Base-by-base conservation (phyloP, 768 basidiomycete genomes). In the Phlebiopsis flavidoalba region DNA sequence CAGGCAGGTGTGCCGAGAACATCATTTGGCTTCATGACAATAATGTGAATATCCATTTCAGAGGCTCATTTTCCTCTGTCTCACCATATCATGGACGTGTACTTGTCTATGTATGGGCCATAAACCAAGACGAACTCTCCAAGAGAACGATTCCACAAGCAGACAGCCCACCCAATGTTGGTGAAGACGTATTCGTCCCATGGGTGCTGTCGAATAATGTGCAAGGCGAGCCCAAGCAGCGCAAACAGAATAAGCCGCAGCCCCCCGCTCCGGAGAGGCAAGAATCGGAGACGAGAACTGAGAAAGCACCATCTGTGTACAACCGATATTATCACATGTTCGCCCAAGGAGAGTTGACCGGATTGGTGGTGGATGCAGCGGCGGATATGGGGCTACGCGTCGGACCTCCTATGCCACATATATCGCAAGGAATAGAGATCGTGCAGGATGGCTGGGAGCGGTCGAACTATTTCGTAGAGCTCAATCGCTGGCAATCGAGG, bases 291-390 rank as follows among this genome's bases (percentile, higher is more conserved):
- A 31, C 26, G 26, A 31, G 6, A 31, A 6, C 26, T 31, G 47
- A 26, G 15, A 24, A 43, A 3, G 60, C 66, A 60, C 72, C 73
- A 53, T 75, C 82, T 63, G 78, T 89, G 3, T 91, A 85, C 75
- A 86, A 94, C 69, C 82, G 97, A 58, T 99, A 97, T 70, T 99
- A 99, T 70, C 97, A 99, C 71, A 91, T 99, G 83, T 99, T 98
- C 70, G 81, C 84, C 0, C 76, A 83, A 47, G 91, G 88, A 19
- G 97, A 99, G 73, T 80, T 99, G 52, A 63, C 69, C 17, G 72
- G 71, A 12, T 79, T 97, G 10, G 83, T 89, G 5, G 58, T 63
- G 8, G 77, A 82, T 36, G 94, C 95, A 0, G 89, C 89, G 3
- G 62, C 68, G 31, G 82, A 75, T 22, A 71, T 93, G 60, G 81